These are phyloP conservation scores for Leccinum pallidistipes DNA, from an alignment of 1,284 basidiomycete species.

Conservation along the genomic window DNA sequence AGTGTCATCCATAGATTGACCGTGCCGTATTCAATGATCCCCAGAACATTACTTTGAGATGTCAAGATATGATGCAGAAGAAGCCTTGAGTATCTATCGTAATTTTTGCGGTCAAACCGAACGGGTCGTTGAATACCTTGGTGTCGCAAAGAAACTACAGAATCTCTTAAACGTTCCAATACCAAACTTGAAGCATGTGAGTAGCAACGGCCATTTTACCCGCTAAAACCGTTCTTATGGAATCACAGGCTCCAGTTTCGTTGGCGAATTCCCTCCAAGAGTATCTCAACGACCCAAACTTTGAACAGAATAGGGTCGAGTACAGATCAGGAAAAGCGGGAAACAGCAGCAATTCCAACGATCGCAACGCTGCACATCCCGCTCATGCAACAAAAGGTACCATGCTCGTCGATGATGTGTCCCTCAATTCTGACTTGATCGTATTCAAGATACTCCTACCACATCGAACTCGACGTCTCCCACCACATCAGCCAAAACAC, in stretches of 20 bases:
- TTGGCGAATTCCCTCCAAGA: slow-evolving; percentile 93
- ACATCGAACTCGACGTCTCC: slow-evolving; percentile 19
- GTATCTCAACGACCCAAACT: slow-evolving; percentile 94
- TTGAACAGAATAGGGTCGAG: slow-evolving; percentile 91
- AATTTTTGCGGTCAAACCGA: slow-evolving; percentile 96
- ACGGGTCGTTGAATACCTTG: slow-evolving; percentile 90
- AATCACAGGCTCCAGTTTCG: slow-evolving; percentile 82
- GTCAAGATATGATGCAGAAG: slow-evolving; percentile 88
- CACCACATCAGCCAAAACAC: slow-evolving; percentile 18
- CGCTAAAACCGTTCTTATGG: slow-evolving; percentile 1
- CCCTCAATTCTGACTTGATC: slow-evolving; percentile 1
- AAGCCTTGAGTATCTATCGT: slow-evolving; percentile 88
- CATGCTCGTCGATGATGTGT: not conserved
- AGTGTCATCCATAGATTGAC: not conserved
- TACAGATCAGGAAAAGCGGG: slow-evolving; percentile 87
- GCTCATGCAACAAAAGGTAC: slow-evolving; percentile 22
- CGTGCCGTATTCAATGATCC: slow-evolving; percentile 15
- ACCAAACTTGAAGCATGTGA: slow-evolving; percentile 90
- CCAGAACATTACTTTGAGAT: slow-evolving; percentile 99
- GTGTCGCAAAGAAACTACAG: slow-evolving; percentile 90
- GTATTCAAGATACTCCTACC: slow-evolving; percentile 12
- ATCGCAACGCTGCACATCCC: slow-evolving; percentile 29
- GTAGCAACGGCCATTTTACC: slow-evolving; percentile 28
- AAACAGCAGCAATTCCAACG: slow-evolving; percentile 53
- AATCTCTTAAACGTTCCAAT: slow-evolving; percentile 92